Conservation (phyloP, 257 asterid genomes). For the Solanum pimpinellifolium region DNA sequence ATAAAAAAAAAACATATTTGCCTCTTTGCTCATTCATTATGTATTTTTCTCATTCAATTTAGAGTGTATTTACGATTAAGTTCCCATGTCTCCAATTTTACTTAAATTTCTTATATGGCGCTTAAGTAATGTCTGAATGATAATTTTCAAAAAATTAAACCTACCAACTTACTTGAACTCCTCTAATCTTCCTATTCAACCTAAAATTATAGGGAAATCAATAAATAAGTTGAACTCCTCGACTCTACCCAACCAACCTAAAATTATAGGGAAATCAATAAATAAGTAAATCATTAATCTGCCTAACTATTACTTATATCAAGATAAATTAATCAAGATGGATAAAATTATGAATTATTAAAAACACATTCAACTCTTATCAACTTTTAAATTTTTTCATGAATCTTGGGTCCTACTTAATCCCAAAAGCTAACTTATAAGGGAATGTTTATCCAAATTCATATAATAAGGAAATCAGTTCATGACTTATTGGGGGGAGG, state of each 20-base stretch:
- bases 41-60: neutral
- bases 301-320: neutral
- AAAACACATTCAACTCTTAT: no score
- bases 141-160: no score
- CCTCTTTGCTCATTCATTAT: neutral
- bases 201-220: neutral
- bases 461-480: no score
- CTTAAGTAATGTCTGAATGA: neutral
- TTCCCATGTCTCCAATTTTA: neutral
- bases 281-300: no score
- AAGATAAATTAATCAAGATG: neutral
- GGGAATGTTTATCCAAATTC: no score
- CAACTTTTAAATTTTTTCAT: neutral
- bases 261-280: no score
- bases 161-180: neutral
- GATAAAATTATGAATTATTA: no score
- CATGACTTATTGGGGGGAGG: no score
- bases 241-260: neutral
- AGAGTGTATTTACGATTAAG: no score
- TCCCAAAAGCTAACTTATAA: accelerated
- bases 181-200: no score
- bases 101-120: no score
- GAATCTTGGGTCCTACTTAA: no score
- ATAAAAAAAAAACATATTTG: neutral
- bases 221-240: neutral